Conservation (phyloP, 805 yeast species). For the Maudiozyma serrabonitensis region DNA sequence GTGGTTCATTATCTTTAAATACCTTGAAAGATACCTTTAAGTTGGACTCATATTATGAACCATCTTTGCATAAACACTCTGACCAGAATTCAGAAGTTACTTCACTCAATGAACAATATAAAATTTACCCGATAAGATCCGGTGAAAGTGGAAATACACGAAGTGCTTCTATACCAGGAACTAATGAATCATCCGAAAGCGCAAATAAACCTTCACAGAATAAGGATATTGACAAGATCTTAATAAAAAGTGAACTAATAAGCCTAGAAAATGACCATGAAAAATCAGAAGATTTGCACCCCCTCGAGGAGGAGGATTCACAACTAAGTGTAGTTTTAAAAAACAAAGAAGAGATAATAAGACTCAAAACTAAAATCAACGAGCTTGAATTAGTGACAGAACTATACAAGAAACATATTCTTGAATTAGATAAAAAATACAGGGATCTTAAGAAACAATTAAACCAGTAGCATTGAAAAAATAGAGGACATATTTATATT, state of each 20-base stretch:
- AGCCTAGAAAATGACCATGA: not conserved
- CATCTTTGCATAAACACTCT: not conserved
- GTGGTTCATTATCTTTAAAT: conserved; percentile 1
- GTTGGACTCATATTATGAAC: not conserved
- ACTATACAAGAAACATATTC: conserved; percentile 69
- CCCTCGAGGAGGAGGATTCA: not conserved
- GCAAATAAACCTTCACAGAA: not conserved
- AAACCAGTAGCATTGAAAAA: not conserved
- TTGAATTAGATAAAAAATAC: conserved; percentile 55
- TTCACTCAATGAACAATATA: not conserved
- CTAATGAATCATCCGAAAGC: too few relatives aligned
- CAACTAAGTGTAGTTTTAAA: conserved; percentile 11
- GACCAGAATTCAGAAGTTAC: not conserved
- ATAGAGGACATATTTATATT: too few relatives aligned
- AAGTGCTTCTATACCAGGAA: not conserved
- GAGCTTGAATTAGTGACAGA: conserved; percentile 90
- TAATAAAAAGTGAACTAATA: not conserved
- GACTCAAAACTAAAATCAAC: conserved; percentile 64
- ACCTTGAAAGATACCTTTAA: conserved; percentile 4
- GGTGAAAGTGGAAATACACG: not conserved
- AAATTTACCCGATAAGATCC: not conserved
- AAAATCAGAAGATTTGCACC: not conserved
- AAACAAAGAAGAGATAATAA: conserved; percentile 30
- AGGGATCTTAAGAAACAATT: conserved; percentile 13
- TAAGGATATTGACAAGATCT: not conserved